Conservation (phyloP, 2,329 filamentous ascomycete genomes). For the Emergomyces orientalis region DNA sequence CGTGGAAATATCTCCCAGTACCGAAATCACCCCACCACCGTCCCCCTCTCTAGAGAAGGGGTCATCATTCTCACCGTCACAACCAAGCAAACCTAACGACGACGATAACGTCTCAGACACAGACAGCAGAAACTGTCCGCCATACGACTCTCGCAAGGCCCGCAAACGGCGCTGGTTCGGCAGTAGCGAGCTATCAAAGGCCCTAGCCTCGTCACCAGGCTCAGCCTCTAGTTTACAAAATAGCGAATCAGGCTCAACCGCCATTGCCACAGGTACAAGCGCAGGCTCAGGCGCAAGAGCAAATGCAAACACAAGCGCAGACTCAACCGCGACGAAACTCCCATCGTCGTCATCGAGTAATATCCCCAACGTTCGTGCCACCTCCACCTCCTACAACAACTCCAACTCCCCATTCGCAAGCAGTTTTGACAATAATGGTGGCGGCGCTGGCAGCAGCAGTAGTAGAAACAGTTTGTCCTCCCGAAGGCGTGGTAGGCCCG, state of each 20-base stretch:
- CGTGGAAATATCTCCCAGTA: conserved; percentile 54
- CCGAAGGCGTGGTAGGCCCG: conserved; percentile 17
- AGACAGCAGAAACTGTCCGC: conserved; percentile 22
- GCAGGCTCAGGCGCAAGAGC: neutral
- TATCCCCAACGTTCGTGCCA: conserved; percentile 6
- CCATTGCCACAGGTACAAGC: neutral
- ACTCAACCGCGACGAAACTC: neutral
- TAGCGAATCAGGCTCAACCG: neutral
- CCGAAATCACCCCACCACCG: conserved; percentile 16
- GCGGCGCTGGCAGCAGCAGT: conserved; percentile 13
- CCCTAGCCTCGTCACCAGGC: conserved; percentile 8
- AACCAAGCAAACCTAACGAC: conserved; percentile 17
- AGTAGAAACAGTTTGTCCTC: conserved; percentile 8
- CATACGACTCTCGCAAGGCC: conserved; percentile 24
- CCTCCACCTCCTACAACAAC: conserved; percentile 7
- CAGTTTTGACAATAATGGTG: conserved; percentile 13
- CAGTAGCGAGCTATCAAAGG: conserved; percentile 11
- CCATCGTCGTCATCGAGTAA: neutral
- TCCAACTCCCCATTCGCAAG: conserved; percentile 1
- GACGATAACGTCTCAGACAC: conserved; percentile 15
- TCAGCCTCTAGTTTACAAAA: conserved; percentile 7
- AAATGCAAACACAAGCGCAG: neutral
- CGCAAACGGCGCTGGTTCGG: conserved; percentile 32
- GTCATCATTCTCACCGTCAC: conserved; percentile 21
- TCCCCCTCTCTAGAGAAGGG: conserved; percentile 34